Evolutionary conservation across 257 asterid genomes (phyloP), one percentile per base, ranked within the genome.

Genomic region (Dorcoceras hygrometricum): DNA sequence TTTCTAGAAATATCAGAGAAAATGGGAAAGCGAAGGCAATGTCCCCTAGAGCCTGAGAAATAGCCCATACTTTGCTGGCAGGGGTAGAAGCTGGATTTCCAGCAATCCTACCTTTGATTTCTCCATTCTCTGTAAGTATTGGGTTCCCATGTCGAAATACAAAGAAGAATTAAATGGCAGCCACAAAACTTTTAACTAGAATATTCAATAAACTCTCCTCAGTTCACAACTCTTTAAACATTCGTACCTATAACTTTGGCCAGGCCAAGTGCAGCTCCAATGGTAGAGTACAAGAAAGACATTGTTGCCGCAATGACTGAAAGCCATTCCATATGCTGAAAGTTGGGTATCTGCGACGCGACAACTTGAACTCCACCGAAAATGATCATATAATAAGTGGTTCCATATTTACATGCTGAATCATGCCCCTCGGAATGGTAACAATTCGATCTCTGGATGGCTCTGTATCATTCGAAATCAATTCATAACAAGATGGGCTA

Each of bases 261-360:
- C 74, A 87, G 59, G 69, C 91, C 97, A 63, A 90, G 95, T 54
- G 75, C 90, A 4, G 87, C 54, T 63, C 96, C 96, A 20, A 81
- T 84, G 56, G 20, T 72, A 32, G 97, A 74, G 74, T 92, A 92
- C 26, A 88, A 22, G 71, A 92, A 84, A n/a, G 98, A 92, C 97
- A 89, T 89, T 68, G 81, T 63, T 20, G 96, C 93, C 56, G 97
- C 95, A 2, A 85, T 77, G 34, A 83, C 53, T n/a, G 96, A 92
- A 55, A 89, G 93, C 97, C 97, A 92, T 79, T 79, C 77, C 76
- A 83, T 92, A 60, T 86, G 80, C 10, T 69, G 93, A 59, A 92
- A 92, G 73, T 92, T 85, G 12, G 96, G 96, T 70, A 87, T 87
- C 54, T 92, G 98, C 29, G 98, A 92, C 77, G 80, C 82, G 54